Conservation (phyloP, 2,329 filamentous ascomycete species). For the Fusarium luffae region DNA sequence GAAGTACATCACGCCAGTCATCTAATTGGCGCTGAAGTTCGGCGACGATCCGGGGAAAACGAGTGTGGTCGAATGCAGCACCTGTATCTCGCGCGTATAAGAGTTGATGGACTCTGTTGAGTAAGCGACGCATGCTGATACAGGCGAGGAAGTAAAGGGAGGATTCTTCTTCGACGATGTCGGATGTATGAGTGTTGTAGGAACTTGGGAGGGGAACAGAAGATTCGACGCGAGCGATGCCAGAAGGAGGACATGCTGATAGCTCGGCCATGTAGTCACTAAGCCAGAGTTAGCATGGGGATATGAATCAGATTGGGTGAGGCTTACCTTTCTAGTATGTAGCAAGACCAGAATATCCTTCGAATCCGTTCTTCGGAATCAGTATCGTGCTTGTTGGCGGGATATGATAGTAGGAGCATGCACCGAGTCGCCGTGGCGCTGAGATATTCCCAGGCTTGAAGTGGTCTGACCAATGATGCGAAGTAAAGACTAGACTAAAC, state of each 20-base stretch:
- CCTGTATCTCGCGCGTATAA: slow-evolving; percentile 60
- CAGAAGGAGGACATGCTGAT: slow-evolving; percentile 61
- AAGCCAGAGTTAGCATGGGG: not conserved
- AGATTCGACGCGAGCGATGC: slow-evolving; percentile 63
- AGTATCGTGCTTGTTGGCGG: slow-evolving; percentile 46
- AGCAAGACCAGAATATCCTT: slow-evolving; percentile 66
- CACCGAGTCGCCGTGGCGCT: slow-evolving; percentile 62
- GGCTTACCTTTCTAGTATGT: slow-evolving; percentile 61
- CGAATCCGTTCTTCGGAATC: slow-evolving; percentile 61
- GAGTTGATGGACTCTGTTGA: slow-evolving; percentile 61
- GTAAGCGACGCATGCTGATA: slow-evolving; percentile 61
- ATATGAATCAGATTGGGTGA: too few relatives aligned
- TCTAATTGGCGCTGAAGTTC: slow-evolving; percentile 62
- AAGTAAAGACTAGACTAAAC: slow-evolving; percentile 54
- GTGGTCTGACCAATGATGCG: slow-evolving; percentile 60
- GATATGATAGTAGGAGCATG: slow-evolving; percentile 60
- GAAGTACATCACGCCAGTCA: slow-evolving; percentile 60
- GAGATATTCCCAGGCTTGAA: slow-evolving; percentile 65
- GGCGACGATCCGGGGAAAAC: slow-evolving; percentile 60
- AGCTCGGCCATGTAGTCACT: slow-evolving; percentile 65
- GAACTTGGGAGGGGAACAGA: slow-evolving; percentile 60
- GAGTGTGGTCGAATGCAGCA: slow-evolving; percentile 56
- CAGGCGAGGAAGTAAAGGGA: slow-evolving; percentile 65
- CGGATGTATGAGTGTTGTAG: slow-evolving; percentile 57
- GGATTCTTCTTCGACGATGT: slow-evolving; percentile 57